These are phyloP conservation scores for Dioscorea cayenensis DNA, from an alignment of 116 monocot genomes.

Conservation along the genomic window DNA sequence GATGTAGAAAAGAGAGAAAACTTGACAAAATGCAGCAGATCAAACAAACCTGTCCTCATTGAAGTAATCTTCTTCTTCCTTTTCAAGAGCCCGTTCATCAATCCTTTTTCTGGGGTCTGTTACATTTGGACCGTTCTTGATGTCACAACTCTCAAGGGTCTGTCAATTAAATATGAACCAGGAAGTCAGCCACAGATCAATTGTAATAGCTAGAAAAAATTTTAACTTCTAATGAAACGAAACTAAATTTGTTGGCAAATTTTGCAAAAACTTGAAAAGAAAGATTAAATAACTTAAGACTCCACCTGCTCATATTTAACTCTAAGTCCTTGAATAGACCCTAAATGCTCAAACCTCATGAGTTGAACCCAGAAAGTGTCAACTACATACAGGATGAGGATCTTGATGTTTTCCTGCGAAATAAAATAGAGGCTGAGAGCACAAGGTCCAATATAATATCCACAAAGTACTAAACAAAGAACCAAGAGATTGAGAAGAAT, in stretches of 20 bases:
- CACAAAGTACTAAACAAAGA: neutral
- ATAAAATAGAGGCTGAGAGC: neutral
- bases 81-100: conserved; percentile 72
- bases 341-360: conserved; percentile 61
- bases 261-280: neutral
- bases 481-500: neutral
- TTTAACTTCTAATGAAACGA: neutral
- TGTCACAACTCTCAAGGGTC: conserved; percentile 43
- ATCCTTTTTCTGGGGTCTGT: conserved; percentile 38
- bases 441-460: neutral
- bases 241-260: neutral
- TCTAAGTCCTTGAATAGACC: conserved; percentile 55
- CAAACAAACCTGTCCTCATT: conserved; percentile 65
- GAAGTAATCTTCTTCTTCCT: conserved; percentile 96
- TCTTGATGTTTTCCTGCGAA: conserved; percentile 60
- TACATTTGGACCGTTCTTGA: conserved; percentile 12
- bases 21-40: neutral
- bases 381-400: conserved; percentile 54
- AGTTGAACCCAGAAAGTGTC: conserved; percentile 73
- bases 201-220: neutral
- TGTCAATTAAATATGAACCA: conserved; percentile 11
- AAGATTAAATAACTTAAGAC: neutral
- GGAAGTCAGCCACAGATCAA: neutral
- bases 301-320: conserved; percentile 91
- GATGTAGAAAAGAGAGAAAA: neutral